phyloP scores from a whole-genome alignment of 192 early-diverging fungal genomes.

The Coemansia asiatica region DNA sequence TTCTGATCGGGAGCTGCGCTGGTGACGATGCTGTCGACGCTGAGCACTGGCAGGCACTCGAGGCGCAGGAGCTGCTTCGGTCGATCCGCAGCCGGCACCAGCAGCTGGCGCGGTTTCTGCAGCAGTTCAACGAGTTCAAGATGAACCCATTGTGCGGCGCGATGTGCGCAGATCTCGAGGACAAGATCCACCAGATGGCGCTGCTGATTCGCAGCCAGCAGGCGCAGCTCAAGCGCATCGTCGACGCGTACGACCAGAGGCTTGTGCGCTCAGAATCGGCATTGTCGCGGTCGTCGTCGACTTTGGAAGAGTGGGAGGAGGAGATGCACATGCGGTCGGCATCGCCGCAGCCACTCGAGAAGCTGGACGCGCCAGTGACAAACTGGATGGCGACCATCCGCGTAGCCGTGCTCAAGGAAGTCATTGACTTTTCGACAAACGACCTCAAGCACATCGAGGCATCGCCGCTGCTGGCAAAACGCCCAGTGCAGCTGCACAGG shows the following conservation, averaged over 20 bases:
- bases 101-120: slow-evolving; percentile 24
- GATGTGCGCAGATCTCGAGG: slow-evolving; percentile 41
- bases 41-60: slow-evolving; percentile 13
- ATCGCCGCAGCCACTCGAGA: neutral
- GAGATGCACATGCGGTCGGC: neutral
- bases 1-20: neutral
- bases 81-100: slow-evolving; percentile 26
- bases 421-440: slow-evolving; percentile 25
- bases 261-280: slow-evolving; percentile 5
- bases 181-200: slow-evolving; percentile 48
- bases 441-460: slow-evolving; percentile 32
- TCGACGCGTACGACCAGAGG: slow-evolving; percentile 14
- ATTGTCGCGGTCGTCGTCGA: slow-evolving; percentile 8
- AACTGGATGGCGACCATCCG: slow-evolving; percentile 37
- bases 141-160: slow-evolving; percentile 48
- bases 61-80: slow-evolving; percentile 30
- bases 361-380: neutral
- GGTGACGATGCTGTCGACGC: neutral
- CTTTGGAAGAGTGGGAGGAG: slow-evolving; percentile 18
- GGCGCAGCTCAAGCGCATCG: slow-evolving; percentile 22
- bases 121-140: slow-evolving; percentile 15
- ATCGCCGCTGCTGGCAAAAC: slow-evolving; percentile 16
- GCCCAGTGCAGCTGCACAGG: neutral
- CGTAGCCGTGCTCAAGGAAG: slow-evolving; percentile 28
- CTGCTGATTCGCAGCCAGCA: slow-evolving; percentile 43